Percentiles rank a stretch among this genome's conserved stretches.
Evolutionary conservation across 768 basidiomycete genomes (phyloP).

Genomic region (Dendrothele bispora): DNA sequence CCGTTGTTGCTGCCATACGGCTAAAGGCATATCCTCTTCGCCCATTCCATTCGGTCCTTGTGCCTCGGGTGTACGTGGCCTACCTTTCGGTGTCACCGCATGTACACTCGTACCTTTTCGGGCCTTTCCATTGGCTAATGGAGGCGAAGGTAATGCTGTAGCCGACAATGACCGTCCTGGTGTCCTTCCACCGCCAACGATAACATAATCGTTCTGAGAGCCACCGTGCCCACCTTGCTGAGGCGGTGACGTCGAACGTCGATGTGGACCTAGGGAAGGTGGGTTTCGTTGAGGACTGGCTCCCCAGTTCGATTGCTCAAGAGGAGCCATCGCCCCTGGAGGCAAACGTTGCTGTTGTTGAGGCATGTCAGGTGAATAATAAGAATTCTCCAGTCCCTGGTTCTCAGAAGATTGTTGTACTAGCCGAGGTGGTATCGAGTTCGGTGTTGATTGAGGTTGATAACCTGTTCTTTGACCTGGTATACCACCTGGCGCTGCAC

Average conservation of each 20-base stretch:
- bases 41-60: conserved; percentile 23
- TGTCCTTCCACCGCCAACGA: conserved; percentile 31
- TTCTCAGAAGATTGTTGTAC: conserved; percentile 10
- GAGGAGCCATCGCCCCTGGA: conserved; percentile 64
- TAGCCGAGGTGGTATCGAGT: conserved; percentile 27
- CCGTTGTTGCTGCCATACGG: conserved; percentile 77
- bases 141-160: conserved; percentile 44
- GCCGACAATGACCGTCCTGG: conserved; percentile 74
- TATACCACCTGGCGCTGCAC: conserved; percentile 17
- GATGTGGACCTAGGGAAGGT: conserved; percentile 65
- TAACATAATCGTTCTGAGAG: conserved; percentile 21
- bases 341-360: conserved; percentile 45
- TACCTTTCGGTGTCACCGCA: conserved; percentile 43
- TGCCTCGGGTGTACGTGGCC: conserved; percentile 44
- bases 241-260: no score
- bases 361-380: conserved; percentile 33
- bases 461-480: conserved; percentile 28
- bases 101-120: conserved; percentile 71
- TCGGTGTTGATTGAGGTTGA: conserved; percentile 17
- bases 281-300: conserved; percentile 40
- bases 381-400: conserved; percentile 33
- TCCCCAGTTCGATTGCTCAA: conserved; percentile 34
- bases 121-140: conserved; percentile 41
- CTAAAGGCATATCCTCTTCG: conserved; percentile 80
- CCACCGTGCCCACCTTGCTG: no score